A percentile compares a stretch with the other conserved stretches of the same genome.
These are phyloP conservation scores for Petunia secreta DNA, from an alignment of 257 asterid species.

Conservation along the genomic window DNA sequence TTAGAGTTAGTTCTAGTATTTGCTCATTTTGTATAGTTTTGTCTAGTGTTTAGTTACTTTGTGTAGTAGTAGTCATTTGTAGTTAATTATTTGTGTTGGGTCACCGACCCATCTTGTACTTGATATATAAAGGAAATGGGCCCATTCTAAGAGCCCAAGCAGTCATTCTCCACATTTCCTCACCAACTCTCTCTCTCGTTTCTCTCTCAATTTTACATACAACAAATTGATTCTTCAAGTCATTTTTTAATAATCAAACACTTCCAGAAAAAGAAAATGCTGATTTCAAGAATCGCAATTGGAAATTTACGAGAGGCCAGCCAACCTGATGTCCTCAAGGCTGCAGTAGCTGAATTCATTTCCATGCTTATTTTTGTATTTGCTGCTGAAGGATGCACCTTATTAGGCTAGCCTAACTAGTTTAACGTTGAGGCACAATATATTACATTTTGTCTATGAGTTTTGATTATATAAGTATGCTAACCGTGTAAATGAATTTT, in stretches of 20 bases:
- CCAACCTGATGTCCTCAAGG: conserved; percentile 67
- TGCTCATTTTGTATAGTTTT: no score
- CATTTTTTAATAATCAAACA: background rate
- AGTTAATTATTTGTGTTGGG: no score
- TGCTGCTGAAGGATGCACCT: conserved; percentile 62
- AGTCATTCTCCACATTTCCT: no score
- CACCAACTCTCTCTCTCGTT: no score
- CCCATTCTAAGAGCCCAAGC: no score
- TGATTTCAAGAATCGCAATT: conserved; percentile 54
- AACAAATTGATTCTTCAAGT: no score
- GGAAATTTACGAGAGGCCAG: conserved; percentile 64
- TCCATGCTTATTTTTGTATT: conserved; percentile 75
- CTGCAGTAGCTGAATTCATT: conserved; percentile 75
- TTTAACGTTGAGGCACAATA: background rate
- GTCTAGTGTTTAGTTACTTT: no score
- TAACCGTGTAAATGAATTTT: background rate
- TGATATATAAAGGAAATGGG: no score
- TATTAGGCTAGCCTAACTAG: background rate
- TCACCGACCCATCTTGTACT: no score
- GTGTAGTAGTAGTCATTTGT: no score
- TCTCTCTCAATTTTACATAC: no score
- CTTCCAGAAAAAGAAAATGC: conserved; percentile 43
- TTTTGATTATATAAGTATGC: background rate
- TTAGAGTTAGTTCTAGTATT: no score
- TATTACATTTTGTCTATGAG: background rate